These are phyloP conservation scores for Penicillium psychrofluorescens DNA, from an alignment of 495 filamentous ascomycete species.

Conservation along the genomic window DNA sequence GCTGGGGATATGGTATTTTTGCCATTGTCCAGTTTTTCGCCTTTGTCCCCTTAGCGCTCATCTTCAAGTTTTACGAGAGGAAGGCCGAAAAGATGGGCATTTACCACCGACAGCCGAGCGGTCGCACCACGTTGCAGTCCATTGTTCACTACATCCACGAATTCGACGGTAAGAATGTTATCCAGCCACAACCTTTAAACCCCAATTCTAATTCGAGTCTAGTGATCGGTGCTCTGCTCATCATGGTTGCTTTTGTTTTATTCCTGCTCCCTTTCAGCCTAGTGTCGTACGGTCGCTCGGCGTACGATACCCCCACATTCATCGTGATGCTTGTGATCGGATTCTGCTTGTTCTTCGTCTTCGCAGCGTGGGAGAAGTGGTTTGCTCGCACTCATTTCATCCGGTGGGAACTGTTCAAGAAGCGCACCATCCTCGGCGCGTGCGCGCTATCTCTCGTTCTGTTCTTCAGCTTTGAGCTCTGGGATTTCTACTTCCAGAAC, in stretches of 20 bases:
- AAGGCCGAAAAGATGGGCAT: conserved; percentile 47
- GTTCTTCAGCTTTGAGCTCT: conserved; percentile 59
- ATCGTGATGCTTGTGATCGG: conserved; percentile 54
- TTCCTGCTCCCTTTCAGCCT: conserved; percentile 60
- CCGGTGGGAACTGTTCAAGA: conserved; percentile 49
- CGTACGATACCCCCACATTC: conserved; percentile 45
- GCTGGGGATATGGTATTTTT: conserved; percentile 60
- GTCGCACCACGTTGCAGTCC: conserved; percentile 38
- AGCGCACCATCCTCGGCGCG: conserved; percentile 60
- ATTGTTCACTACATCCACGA: conserved; percentile 50
- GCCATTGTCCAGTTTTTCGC: conserved; percentile 49
- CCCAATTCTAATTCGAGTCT: neutral
- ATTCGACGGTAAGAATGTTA: conserved; percentile 44
- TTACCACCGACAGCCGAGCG: conserved; percentile 24
- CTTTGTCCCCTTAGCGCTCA: conserved; percentile 38
- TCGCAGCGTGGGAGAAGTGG: conserved; percentile 52
- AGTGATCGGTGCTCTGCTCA: conserved; percentile 52
- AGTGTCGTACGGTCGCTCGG: conserved; percentile 34
- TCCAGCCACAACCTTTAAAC: neutral
- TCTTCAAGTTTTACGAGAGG: conserved; percentile 48
- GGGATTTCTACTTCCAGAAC: conserved; percentile 62
- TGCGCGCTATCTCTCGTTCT: conserved; percentile 46
- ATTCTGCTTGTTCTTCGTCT: conserved; percentile 44
- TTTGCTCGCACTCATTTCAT: conserved; percentile 55
- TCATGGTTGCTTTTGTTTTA: conserved; percentile 51